phyloP scores from a whole-genome alignment of 345 rosid genomes.

The Citrus maxima region DNA sequence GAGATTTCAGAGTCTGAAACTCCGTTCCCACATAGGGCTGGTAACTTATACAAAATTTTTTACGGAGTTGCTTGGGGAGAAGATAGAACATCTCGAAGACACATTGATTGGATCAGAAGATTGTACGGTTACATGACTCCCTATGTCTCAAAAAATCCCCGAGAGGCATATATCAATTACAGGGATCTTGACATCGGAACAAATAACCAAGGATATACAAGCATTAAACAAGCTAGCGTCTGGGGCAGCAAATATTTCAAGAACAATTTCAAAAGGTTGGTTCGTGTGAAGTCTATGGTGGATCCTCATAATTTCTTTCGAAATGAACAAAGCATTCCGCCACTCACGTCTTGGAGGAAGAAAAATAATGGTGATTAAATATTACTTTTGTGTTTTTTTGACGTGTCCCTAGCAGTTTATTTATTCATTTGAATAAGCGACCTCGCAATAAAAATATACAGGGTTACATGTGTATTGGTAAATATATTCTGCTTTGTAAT shows the following conservation, averaged over 20 bases:
- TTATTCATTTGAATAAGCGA: too few species aligned
- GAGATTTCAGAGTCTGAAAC: constrained; percentile 39
- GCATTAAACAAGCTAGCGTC: constrained; percentile 29
- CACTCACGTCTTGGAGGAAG: constrained; percentile 7
- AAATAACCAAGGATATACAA: constrained; percentile 24
- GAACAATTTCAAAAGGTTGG: constrained; percentile 51
- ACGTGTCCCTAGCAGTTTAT: not conserved
- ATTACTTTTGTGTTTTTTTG: not conserved
- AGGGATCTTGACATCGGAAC: constrained; percentile 66
- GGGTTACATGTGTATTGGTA: too few species aligned
- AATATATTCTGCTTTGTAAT: not conserved
- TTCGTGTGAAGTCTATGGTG: constrained; percentile 42
- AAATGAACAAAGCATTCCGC: constrained; percentile 71
- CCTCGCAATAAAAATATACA: too few species aligned
- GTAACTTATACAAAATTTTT: constrained; percentile 46
- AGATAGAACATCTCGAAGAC: not conserved
- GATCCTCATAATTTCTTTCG: constrained; percentile 59
- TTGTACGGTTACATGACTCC: constrained; percentile 54
- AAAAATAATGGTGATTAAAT: not conserved
- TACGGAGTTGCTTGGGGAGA: constrained; percentile 13
- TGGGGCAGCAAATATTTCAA: constrained; percentile 58
- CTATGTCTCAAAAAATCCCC: constrained; percentile 48
- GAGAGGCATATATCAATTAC: constrained; percentile 58
- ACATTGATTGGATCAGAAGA: constrained; percentile 41
- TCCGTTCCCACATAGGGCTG: constrained; percentile 65